Conservation (phyloP, 2,329 filamentous ascomycete genomes). For the Colletotrichum spaethianum region DNA sequence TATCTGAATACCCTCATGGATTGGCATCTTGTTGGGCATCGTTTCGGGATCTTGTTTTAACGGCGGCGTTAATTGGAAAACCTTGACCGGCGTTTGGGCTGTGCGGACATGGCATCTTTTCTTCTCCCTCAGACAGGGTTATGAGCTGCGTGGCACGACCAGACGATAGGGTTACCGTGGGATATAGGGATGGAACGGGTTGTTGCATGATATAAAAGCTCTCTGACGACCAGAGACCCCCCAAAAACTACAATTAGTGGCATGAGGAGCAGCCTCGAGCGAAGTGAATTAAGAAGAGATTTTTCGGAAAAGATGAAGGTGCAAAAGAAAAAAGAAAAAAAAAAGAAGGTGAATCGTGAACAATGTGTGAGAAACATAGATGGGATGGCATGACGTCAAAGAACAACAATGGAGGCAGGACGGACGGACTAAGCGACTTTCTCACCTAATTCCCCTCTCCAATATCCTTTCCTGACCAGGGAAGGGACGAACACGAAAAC, state of each 20-base stretch:
- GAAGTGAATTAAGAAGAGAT: neutral
- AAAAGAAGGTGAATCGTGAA: neutral
- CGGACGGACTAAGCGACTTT: neutral
- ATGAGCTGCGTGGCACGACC: slow-evolving; percentile 27
- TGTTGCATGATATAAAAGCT: slow-evolving; percentile 24
- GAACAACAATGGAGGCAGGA: neutral
- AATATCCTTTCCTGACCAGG: neutral
- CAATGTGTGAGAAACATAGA: neutral
- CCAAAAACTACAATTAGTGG: slow-evolving; percentile 20
- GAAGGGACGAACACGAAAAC: neutral
- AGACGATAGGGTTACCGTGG: slow-evolving; percentile 14
- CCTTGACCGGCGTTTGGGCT: slow-evolving; percentile 24
- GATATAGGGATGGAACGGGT: slow-evolving; percentile 9
- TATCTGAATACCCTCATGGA: slow-evolving; percentile 42
- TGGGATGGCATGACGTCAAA: slow-evolving; percentile 8
- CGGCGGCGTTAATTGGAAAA: slow-evolving; percentile 28
- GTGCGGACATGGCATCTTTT: slow-evolving; percentile 22
- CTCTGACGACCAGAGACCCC: slow-evolving; percentile 5
- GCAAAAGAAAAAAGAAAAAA: neutral
- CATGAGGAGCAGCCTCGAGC: slow-evolving; percentile 2
- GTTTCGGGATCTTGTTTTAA: slow-evolving; percentile 15
- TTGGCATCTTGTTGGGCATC: slow-evolving; percentile 37
- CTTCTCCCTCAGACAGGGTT: slow-evolving; percentile 18
- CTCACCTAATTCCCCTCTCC: neutral
- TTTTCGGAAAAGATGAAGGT: neutral